Evolutionary conservation across 2,329 filamentous ascomycete genomes (phyloP).

Genomic region (Fusarium sp.): DNA sequence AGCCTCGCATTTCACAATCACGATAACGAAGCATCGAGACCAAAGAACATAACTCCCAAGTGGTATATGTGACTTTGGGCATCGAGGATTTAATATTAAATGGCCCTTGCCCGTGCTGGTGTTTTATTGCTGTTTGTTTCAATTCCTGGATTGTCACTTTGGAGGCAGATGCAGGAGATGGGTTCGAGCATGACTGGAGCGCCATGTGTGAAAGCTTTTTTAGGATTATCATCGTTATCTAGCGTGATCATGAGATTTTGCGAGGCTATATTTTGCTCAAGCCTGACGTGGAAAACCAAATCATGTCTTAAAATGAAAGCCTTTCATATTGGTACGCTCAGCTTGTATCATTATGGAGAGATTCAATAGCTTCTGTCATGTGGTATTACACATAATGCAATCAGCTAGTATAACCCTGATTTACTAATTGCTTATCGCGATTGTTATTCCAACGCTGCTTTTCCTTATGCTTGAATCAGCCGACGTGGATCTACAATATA

Average conservation of each 20-base stretch:
- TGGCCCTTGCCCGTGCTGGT: not conserved
- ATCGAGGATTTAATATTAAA: not conserved
- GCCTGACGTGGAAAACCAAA: not conserved
- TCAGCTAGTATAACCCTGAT: not conserved
- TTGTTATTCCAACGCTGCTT: not conserved
- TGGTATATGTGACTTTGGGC: not conserved
- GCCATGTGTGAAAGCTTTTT: not conserved
- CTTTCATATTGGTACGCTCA: not conserved
- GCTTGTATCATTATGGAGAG: not conserved
- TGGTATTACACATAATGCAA: not conserved
- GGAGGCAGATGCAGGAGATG: not conserved
- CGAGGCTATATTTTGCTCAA: not conserved
- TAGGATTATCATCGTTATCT: not conserved
- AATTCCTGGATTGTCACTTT: not conserved
- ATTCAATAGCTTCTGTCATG: not conserved
- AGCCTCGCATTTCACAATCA: not conserved
- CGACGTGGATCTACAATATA: not conserved
- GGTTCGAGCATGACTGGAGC: not conserved
- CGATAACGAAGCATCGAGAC: not conserved
- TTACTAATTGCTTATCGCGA: rapidly evolving
- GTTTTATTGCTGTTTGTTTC: not conserved
- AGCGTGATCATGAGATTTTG: not conserved
- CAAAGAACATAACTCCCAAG: not conserved
- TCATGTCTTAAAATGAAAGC: not conserved
- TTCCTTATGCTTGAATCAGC: not conserved